Evolutionary conservation across 2,329 filamentous ascomycete species (phyloP), one percentile per base, ranked within the genome.

Genomic region (Nannizziopsis barbatae): DNA sequence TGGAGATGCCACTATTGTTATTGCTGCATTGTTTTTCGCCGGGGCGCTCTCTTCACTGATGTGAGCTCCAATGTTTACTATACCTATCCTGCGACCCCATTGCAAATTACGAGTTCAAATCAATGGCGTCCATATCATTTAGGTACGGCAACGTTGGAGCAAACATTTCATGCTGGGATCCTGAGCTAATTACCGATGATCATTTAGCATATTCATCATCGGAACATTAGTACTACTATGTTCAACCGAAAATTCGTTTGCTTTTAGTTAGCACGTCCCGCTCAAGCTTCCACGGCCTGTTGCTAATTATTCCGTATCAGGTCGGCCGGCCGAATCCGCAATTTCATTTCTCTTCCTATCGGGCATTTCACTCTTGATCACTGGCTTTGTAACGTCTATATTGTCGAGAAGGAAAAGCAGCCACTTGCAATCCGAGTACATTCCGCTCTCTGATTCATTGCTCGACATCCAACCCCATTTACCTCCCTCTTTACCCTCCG

Each of bases 281-380:
- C 9, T 15, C 39, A 2, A 22, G 5, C 8, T 27, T 9, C 22
- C 6, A 30, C 5, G n/a, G 4, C 30, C 18, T 18, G n/a, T n/a
- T n/a, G 35, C 38, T 42, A 42, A 48, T 14, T 12, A 12, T 35
- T 37, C 12, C 12, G 6, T 1, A n/a, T 32, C 20, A 12, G 73
- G 74, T 54, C 69, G 68, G 42, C 71, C 73, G 3, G 54, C 72
- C 11, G 70, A 70, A 53, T 65, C 70, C 5, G 58, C 63, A 14
- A 60, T 70, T 33, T 53, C 71, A 3, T 57, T 65, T 17, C 69
- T 73, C 35, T 62, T 66, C 36, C 57, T 67, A 18, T 59, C 66
- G 8, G 70, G 69, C 7, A 53, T 60, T 17, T 61, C 58, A 35
- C 58, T 73, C 27, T 51, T 71, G 9, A 56, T 60, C 33, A 53